phyloP scores from a whole-genome alignment of 352 stramenopile genomes.

The Elongisporangium anandrum region DNA sequence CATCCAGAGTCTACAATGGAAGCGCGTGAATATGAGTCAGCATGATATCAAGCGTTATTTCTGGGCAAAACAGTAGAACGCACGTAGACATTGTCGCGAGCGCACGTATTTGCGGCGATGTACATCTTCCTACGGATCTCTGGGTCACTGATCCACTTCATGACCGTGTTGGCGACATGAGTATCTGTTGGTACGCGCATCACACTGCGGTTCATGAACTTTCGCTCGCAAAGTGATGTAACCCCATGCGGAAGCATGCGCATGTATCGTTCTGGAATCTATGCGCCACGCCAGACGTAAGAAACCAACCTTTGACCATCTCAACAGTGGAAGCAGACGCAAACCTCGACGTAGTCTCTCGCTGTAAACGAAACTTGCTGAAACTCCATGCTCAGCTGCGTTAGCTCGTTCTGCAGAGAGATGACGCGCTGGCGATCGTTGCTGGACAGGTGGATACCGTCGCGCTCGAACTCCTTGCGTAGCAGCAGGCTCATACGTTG shows the following conservation, averaged over 20 bases:
- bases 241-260: slow-evolving; percentile 56
- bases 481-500: slow-evolving; percentile 86
- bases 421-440: slow-evolving; percentile 77
- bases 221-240: slow-evolving; percentile 53
- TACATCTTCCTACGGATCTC: slow-evolving; percentile 88
- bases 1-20: slow-evolving; percentile 70
- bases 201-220: slow-evolving; percentile 54
- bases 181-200: slow-evolving; percentile 75
- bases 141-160: slow-evolving; percentile 85
- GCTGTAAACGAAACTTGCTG: slow-evolving; percentile 76
- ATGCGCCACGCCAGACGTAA: not conserved
- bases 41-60: not conserved
- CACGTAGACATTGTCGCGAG: slow-evolving; percentile 63
- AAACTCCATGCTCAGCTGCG: slow-evolving; percentile 85
- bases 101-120: slow-evolving; percentile 81
- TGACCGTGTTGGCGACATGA: slow-evolving; percentile 89
- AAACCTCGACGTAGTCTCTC: slow-evolving; percentile 64
- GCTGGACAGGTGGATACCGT: slow-evolving; percentile 92
- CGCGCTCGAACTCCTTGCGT: slow-evolving; percentile 92
- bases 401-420: slow-evolving; percentile 86
- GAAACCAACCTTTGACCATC: not conserved
- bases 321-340: slow-evolving; percentile 18
- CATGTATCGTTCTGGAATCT: slow-evolving; percentile 12
- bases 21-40: not conserved
- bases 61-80: slow-evolving; percentile 1